Evolutionary conservation across 2,329 filamentous ascomycete species (phyloP).

Genomic region (Penicillium sp.): DNA sequence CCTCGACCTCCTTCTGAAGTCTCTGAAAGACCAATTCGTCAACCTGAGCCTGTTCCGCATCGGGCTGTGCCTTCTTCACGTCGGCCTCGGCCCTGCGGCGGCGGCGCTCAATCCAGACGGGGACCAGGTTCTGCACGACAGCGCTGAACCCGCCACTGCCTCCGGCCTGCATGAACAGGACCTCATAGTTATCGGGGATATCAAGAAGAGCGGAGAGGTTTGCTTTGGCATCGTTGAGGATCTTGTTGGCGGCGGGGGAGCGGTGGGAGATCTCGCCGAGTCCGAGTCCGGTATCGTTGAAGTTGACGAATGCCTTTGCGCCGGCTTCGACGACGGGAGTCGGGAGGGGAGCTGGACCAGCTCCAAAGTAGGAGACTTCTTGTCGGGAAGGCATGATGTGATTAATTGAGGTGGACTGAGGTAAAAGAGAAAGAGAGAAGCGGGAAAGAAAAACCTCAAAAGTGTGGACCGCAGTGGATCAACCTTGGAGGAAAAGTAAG

Average conservation of each 20-base stretch:
- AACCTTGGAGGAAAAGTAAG: conserved; percentile 12
- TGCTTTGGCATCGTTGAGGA: conserved; percentile 75
- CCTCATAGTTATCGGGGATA: conserved; percentile 81
- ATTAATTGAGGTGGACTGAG: not conserved
- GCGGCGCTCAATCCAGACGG: conserved; percentile 74
- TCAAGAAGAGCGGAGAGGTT: conserved; percentile 72
- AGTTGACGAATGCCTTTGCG: conserved; percentile 76
- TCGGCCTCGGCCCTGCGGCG: conserved; percentile 59
- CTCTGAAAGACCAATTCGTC: conserved; percentile 58
- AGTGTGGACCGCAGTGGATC: conserved; percentile 25
- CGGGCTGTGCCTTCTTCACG: conserved; percentile 42
- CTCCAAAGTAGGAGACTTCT: conserved; percentile 83
- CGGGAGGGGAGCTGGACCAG: conserved; percentile 83
- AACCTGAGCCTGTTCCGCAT: conserved; percentile 51
- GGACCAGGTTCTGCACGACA: conserved; percentile 77
- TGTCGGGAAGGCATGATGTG: conserved; percentile 62
- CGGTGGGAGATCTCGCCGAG: conserved; percentile 90
- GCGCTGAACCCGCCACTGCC: conserved; percentile 84
- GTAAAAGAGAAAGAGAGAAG: conserved; percentile 7
- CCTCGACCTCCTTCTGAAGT: conserved; percentile 62
- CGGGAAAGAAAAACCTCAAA: conserved; percentile 17
- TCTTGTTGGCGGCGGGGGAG: conserved; percentile 71
- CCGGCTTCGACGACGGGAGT: conserved; percentile 76
- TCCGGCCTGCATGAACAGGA: conserved; percentile 68
- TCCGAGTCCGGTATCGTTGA: conserved; percentile 74